phyloP scores from a whole-genome alignment of 305 asterid genomes.

The Nicotiana rustica region DNA sequence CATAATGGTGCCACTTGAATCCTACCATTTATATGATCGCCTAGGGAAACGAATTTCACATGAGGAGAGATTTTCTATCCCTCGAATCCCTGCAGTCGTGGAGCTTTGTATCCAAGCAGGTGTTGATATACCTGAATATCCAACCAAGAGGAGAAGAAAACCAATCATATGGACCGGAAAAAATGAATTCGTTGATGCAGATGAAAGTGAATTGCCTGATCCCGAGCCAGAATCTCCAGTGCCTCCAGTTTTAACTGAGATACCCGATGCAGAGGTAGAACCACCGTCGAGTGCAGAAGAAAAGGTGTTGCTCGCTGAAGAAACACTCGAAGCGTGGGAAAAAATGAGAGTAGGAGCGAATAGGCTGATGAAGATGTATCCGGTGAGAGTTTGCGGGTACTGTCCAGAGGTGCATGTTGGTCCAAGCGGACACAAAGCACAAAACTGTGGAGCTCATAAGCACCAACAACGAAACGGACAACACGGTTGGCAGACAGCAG shows the following conservation, averaged over 20 bases:
- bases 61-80: conserved; percentile 81
- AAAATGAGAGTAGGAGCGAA: conserved; percentile 82
- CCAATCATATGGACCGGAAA: conserved; percentile 82
- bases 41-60: conserved; percentile 83
- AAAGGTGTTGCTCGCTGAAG: conserved; percentile 65
- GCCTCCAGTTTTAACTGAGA: conserved; percentile 64
- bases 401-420: conserved; percentile 96
- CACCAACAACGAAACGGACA: conserved; percentile 99
- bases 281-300: conserved; percentile 73
- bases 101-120: conserved; percentile 99
- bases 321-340: conserved; percentile 87
- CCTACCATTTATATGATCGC: conserved; percentile 88
- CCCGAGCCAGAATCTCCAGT: conserved; percentile 65
- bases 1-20: conserved; percentile 71
- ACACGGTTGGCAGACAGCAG: conserved; percentile 95
- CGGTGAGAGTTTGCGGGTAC: conserved; percentile 92
- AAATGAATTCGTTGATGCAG: conserved; percentile 88
- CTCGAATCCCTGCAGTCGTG: conserved; percentile 81
- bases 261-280: conserved; percentile 57
- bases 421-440: conserved; percentile 89
- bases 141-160: conserved; percentile 91
- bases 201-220: conserved; percentile 89
- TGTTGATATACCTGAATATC: conserved; percentile 83
- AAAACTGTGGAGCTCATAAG: conserved; percentile 94
- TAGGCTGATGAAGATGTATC: conserved; percentile 83